Evolutionary conservation across 2,329 filamentous ascomycete species (phyloP), one percentile per base, ranked within the genome.

Genomic region (Helminthosporium solani): DNA sequence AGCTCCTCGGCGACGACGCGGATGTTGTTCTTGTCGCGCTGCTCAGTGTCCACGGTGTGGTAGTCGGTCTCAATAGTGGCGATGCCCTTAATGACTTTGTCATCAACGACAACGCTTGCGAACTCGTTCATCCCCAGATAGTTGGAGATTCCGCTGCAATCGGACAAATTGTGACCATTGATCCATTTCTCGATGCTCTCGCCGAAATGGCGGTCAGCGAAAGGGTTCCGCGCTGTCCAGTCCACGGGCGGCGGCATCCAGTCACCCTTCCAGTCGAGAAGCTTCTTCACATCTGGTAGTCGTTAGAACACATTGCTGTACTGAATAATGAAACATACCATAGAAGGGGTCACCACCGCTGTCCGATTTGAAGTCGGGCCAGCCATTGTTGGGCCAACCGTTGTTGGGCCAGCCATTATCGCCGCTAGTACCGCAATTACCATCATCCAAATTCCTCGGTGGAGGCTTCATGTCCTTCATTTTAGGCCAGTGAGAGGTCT

Each of bases 221-320:
- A 68, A 8, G 52, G 43, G 27, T 57, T 60, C n/a, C 40, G 68
- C 8, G 51, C 57, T 20, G 72, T 66, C 77, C 77, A 79, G 19
- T 76, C 69, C 15, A 74, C 62, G 2, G 75, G 75, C 18, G 77
- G 66, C 2, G 76, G 75, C 20, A 72, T 60, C 63, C 71, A 73
- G 7, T 72, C 63, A 11, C 75, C 75, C 40, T 74, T 66, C 72
- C 72, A 79, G 45, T 75, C 75, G 3, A 63, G 47, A 2, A 75
- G 56, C 45, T 70, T 64, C 44, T 63, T 63, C 38, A 68, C 53
- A 21, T 70, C 28, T 31, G 14, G 9, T 4, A 14, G 5, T 5
- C 5, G 28, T 31, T 31, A 31, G 28, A 9, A 25, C 23, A 25
- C 28, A 31, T 14, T 7, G 8, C 7, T 5, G 7, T 31, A 12